Conservation (phyloP, 2,329 filamentous ascomycete genomes). For the Cladorrhinum sp. region DNA sequence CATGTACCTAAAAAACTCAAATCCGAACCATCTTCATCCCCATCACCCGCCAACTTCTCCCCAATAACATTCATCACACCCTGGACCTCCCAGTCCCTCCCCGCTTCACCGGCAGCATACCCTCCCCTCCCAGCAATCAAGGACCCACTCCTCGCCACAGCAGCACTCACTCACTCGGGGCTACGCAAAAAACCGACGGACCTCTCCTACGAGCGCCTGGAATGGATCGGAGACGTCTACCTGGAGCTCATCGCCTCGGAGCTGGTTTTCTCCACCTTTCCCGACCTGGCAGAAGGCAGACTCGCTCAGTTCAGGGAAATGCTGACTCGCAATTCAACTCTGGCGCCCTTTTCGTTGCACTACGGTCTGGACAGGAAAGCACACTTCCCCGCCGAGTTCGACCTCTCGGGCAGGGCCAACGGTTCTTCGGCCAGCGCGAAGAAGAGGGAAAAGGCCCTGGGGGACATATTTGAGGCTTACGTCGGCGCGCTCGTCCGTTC, state of each 20-base stretch:
- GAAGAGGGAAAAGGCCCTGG: constrained; percentile 68
- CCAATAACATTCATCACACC: constrained; percentile 37
- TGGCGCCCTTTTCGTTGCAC: constrained; percentile 63
- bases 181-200: constrained; percentile 36
- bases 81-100: constrained; percentile 52
- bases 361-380: constrained; percentile 70
- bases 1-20: constrained; percentile 24
- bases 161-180: constrained; percentile 66
- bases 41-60: constrained; percentile 10
- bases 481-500: constrained; percentile 74
- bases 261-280: constrained; percentile 67
- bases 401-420: constrained; percentile 31
- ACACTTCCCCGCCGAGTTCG: constrained; percentile 50
- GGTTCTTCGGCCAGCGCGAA: constrained; percentile 46
- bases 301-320: constrained; percentile 74
- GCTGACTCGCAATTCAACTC: constrained; percentile 75
- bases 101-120: constrained; percentile 32
- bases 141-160: constrained; percentile 56
- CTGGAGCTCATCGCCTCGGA: constrained; percentile 70
- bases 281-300: constrained; percentile 60
- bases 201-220: constrained; percentile 73
- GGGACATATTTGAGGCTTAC: constrained; percentile 89
- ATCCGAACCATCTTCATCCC: neutral
- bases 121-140: constrained; percentile 61
- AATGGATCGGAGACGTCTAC: constrained; percentile 87